A percentile compares a stretch with the other conserved stretches of the same genome.
These are phyloP conservation scores for Kwoniella sp. DNA, from an alignment of 768 basidiomycete species.

Conservation along the genomic window DNA sequence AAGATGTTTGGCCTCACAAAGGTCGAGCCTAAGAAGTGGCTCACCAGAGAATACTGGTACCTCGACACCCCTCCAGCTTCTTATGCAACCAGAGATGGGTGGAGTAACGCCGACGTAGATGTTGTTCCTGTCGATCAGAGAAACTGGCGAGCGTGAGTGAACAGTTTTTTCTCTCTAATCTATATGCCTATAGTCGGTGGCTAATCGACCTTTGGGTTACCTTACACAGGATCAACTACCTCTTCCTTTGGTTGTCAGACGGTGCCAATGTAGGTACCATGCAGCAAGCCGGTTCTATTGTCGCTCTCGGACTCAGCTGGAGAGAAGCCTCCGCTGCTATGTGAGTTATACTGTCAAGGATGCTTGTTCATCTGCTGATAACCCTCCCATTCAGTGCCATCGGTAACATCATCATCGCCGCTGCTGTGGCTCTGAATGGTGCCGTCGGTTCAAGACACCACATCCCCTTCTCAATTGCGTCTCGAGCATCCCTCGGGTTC, in stretches of 20 bases:
- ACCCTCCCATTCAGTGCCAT: slow-evolving; percentile 68
- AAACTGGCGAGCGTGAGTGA: slow-evolving; percentile 47
- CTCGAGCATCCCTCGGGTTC: slow-evolving; percentile 83
- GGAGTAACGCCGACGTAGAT: slow-evolving; percentile 51
- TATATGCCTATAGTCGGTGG: no score
- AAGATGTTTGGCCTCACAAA: slow-evolving; percentile 10
- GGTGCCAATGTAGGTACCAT: slow-evolving; percentile 53
- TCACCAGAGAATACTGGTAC: slow-evolving; percentile 42
- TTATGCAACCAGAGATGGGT: slow-evolving; percentile 48
- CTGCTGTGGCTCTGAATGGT: slow-evolving; percentile 76
- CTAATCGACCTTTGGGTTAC: no score
- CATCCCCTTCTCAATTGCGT: slow-evolving; percentile 75
- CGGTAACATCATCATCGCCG: slow-evolving; percentile 71
- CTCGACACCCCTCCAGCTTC: slow-evolving; percentile 49
- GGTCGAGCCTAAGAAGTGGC: slow-evolving; percentile 34
- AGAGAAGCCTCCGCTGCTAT: slow-evolving; percentile 47
- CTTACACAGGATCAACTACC: slow-evolving; percentile 39
- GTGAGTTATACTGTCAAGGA: slow-evolving; percentile 32
- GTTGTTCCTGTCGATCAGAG: slow-evolving; percentile 47
- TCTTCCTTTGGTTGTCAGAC: slow-evolving; percentile 50
- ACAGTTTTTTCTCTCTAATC: no score
- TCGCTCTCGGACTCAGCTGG: slow-evolving; percentile 47
- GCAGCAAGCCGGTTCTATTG: slow-evolving; percentile 50
- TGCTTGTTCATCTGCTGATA: background rate
- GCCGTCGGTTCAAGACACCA: slow-evolving; percentile 75